Conservation (phyloP, 176 grass and related monocot species). For the Leersia perrieri region DNA sequence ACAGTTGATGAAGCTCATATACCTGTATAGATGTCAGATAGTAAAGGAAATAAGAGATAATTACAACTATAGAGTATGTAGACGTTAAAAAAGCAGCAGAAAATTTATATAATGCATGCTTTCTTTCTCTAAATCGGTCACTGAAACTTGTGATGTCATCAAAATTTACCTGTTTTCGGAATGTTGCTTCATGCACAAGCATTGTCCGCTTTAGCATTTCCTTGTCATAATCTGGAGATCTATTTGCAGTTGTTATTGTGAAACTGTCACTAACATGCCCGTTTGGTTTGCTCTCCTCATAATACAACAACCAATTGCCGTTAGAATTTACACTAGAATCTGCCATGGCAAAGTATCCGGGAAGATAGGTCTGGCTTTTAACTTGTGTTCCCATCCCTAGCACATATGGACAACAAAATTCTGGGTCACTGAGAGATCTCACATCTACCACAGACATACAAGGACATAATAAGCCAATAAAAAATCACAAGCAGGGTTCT, state of each 20-base stretch:
- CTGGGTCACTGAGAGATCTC: not conserved
- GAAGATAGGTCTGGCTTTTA: slow-evolving; percentile 46
- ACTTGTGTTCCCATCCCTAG: slow-evolving; percentile 67
- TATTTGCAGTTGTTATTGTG: slow-evolving; percentile 38
- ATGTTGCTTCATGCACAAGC: slow-evolving; percentile 79
- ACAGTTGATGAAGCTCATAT: slow-evolving; percentile 73
- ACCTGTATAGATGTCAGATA: slow-evolving; percentile 48
- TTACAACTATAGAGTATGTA: slow-evolving; percentile 1
- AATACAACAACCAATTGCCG: slow-evolving; percentile 35
- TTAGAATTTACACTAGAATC: slow-evolving; percentile 55
- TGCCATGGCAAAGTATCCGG: slow-evolving; percentile 57
- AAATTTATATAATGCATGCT: not conserved
- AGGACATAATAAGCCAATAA: not conserved
- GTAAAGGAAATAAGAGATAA: slow-evolving; percentile 34
- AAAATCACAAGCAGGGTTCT: not conserved
- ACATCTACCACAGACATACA: not conserved
- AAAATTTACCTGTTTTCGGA: slow-evolving; percentile 64
- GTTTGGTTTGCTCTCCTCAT: slow-evolving; percentile 46
- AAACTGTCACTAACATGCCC: slow-evolving; percentile 35
- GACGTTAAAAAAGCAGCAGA: slow-evolving; percentile 1
- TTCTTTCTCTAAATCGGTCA: slow-evolving; percentile 1
- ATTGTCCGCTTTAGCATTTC: slow-evolving; percentile 78
- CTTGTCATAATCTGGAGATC: slow-evolving; percentile 47
- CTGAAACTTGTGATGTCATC: not conserved
- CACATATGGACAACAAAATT: slow-evolving; percentile 29